Conservation (phyloP, 345 rosid species). For the Gossypium arboreum region DNA sequence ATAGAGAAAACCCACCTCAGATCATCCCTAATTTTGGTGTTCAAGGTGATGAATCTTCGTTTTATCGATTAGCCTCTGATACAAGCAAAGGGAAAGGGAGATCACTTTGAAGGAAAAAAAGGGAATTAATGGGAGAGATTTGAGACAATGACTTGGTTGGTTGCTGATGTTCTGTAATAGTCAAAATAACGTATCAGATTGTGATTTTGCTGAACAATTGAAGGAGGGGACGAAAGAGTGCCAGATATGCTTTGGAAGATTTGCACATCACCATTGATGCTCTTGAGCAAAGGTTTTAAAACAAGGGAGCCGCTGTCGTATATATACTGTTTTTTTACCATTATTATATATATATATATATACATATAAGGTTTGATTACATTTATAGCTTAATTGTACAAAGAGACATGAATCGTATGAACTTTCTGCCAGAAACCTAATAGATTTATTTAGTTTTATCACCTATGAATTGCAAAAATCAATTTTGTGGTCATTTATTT, state of each 20-base stretch:
- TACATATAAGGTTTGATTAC: neutral
- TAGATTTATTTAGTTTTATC: neutral
- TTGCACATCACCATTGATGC: neutral
- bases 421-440: neutral
- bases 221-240: slow-evolving; percentile 12
- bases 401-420: neutral
- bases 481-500: neutral
- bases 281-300: neutral
- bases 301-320: neutral
- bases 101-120: neutral
- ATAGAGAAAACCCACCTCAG: slow-evolving; percentile 43
- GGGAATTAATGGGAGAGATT: neutral
- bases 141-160: slow-evolving; percentile 12
- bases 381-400: neutral
- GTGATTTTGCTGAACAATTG: slow-evolving; percentile 7
- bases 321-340: too few species aligned
- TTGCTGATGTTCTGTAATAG: slow-evolving; percentile 21
- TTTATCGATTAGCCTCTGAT: slow-evolving; percentile 48
- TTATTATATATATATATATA: neutral
- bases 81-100: slow-evolving; percentile 54
- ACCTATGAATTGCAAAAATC: neutral
- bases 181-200: slow-evolving; percentile 19
- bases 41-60: slow-evolving; percentile 62
- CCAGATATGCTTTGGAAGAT: slow-evolving; percentile 6
- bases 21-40: slow-evolving; percentile 58